These are phyloP conservation scores for Amanita muscaria DNA, from an alignment of 768 basidiomycete species.

Conservation along the genomic window DNA sequence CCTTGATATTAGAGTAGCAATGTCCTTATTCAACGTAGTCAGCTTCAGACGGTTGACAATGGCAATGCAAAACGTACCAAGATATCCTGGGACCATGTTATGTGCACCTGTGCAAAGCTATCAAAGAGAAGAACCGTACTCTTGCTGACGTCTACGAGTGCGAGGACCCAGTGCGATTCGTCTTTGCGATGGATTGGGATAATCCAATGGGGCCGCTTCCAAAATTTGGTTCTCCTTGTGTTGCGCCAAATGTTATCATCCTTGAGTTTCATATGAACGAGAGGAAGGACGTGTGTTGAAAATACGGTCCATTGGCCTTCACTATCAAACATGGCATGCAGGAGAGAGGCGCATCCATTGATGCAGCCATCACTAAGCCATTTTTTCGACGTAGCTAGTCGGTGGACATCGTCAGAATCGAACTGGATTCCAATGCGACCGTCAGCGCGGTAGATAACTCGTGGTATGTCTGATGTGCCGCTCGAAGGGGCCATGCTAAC, in stretches of 20 bases:
- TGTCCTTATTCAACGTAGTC: too few species aligned
- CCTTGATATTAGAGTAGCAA: too few species aligned
- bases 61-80: too few species aligned
- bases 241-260: conserved; percentile 15
- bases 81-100: too few species aligned
- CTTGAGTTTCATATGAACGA: conserved; percentile 8
- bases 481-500: not conserved
- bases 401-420: conserved; percentile 3
- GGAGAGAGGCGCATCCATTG: conserved; percentile 16
- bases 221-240: conserved; percentile 13
- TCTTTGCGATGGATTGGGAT: conserved; percentile 22
- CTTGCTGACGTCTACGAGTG: conserved; percentile 11
- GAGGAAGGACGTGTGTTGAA: conserved; percentile 8
- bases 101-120: conserved; percentile 24
- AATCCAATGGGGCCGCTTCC: conserved; percentile 23
- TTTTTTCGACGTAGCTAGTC: not conserved
- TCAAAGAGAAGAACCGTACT: conserved; percentile 22
- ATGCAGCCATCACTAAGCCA: conserved; percentile 18
- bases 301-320: not conserved
- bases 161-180: conserved; percentile 26
- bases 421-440: conserved; percentile 4
- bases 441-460: not conserved
- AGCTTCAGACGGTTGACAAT: too few species aligned
- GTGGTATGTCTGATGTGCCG: not conserved
- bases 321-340: conserved; percentile 6